Base-by-base conservation (phyloP, 345 rosid species). In the Viola odorata region DNA sequence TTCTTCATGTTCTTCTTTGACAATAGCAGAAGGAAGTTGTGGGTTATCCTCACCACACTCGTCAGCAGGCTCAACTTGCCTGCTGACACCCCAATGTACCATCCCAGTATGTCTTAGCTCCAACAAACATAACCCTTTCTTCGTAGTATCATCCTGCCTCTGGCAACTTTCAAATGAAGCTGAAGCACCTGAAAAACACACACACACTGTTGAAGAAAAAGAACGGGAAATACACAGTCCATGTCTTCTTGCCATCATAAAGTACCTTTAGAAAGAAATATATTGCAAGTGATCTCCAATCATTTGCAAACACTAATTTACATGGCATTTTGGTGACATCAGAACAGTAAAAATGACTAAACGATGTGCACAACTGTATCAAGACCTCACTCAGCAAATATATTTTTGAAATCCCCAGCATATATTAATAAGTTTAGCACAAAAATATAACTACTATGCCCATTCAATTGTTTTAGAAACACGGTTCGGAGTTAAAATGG, bases 11-110 rank as follows among this genome's bases (percentile, higher is more conserved):
- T 73, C 23, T 10, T 47, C 12, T 47, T 75, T 51, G 41, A 83
- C 65, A 50, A 48, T 2, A 6, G 69, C 55, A 39, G 84, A n/a
- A 17, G 70, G 61, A 38, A 68, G 45, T 12, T 52, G 71, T 61
- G 68, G 61, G 39, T 44, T 64, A 47, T 67, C 55, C 41, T 58
- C 75, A 53, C 15, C 77, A 36, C 13, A 56, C 51, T 14, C 63
- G 45, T 44, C 68, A 48, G 37, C 55, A 37, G 51, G 62, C 53
- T 71, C 51, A 47, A 58, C 75, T 54, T 37, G 77, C 45, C 69
- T 75, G 40, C 55, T 63, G 55, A 49, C 61, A 44, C 76, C 74
- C 86, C 82, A 77, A 50, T 62, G 70, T 32, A 79, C 67, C 86
- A 86, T 74, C 50, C 68, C 72, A 4, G 68, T 56, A 16, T 60